These are phyloP conservation scores for Cenococcum geophilum DNA, from an alignment of 495 filamentous ascomycete genomes.

Conservation along the genomic window DNA sequence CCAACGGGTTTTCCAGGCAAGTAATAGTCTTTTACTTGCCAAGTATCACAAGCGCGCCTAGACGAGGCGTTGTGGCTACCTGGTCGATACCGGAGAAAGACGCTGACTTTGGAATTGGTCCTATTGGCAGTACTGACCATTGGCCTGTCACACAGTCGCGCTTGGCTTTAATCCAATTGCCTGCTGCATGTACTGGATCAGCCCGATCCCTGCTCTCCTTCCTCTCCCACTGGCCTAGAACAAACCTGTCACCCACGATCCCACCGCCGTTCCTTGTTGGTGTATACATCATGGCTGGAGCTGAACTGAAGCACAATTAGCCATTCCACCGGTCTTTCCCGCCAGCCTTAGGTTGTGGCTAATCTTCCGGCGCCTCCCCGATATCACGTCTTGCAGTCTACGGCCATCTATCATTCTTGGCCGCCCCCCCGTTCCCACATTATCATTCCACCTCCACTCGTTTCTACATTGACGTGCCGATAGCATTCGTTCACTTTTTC, in stretches of 20 bases:
- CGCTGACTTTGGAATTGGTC: neutral
- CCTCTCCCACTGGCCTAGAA: neutral
- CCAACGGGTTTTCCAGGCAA: neutral
- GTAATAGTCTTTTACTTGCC: neutral
- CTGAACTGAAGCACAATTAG: neutral
- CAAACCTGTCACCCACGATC: neutral
- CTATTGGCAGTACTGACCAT: conserved; percentile 2
- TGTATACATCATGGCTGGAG: neutral
- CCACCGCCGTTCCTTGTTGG: neutral
- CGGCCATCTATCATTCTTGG: too few species aligned
- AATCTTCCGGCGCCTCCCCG: too few species aligned
- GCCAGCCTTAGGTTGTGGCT: too few species aligned
- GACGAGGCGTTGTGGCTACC: neutral
- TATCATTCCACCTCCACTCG: too few species aligned
- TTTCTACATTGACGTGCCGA: too few species aligned
- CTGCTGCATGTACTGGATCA: neutral
- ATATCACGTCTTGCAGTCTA: too few species aligned
- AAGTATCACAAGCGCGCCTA: neutral
- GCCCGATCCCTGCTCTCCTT: neutral
- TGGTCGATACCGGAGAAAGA: neutral
- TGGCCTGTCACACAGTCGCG: neutral
- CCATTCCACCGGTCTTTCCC: neutral
- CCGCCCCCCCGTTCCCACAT: too few species aligned
- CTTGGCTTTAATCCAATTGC: neutral
- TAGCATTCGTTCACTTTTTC: too few species aligned